These are phyloP conservation scores for Trichophyton schoenleinii DNA, from an alignment of 2,329 filamentous ascomycete genomes.

Conservation along the genomic window DNA sequence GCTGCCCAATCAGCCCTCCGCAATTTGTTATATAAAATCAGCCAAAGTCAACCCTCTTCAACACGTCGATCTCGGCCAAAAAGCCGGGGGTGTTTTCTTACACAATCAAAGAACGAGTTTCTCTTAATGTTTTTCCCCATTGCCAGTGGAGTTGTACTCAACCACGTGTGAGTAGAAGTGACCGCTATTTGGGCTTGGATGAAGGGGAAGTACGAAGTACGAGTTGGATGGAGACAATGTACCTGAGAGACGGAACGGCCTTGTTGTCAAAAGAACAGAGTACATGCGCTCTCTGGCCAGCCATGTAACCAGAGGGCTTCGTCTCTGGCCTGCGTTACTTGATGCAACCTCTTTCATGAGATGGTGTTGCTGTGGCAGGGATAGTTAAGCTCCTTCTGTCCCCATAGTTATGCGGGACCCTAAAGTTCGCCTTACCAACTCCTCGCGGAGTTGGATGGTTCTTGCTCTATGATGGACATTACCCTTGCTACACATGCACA, in stretches of 20 bases:
- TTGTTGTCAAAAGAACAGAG: background rate
- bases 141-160: background rate
- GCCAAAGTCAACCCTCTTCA: background rate
- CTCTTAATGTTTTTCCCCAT: background rate
- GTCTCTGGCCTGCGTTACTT: no score
- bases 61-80: background rate
- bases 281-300: no score
- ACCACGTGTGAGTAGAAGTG: background rate
- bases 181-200: background rate
- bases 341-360: no score
- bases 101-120: background rate
- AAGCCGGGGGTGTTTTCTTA: background rate
- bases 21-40: background rate
- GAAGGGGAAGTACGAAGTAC: background rate
- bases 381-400: background rate
- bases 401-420: background rate
- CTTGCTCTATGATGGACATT: background rate
- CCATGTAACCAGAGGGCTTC: no score
- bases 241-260: background rate
- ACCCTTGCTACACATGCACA: slow-evolving; percentile 2
- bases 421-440: background rate
- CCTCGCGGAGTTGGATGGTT: background rate
- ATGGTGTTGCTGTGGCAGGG: no score
- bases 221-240: background rate
- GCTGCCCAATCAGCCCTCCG: background rate